These are phyloP conservation scores for Cucumis melo DNA, from an alignment of 306 rosid species.

Conservation along the genomic window DNA sequence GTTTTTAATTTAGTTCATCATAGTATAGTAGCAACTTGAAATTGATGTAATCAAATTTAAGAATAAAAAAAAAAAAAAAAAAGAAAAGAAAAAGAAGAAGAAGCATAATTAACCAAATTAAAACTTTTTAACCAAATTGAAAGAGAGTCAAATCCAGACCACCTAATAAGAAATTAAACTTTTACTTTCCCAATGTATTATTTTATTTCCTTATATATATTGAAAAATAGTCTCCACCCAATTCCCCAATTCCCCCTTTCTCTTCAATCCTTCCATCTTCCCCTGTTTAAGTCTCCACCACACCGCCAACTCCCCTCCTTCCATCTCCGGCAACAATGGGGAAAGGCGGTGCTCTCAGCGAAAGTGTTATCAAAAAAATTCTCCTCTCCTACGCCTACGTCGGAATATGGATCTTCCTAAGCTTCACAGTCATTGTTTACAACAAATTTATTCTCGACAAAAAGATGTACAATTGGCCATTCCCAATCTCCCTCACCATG, in stretches of 20 bases:
- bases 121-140: no score
- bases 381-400: conserved; percentile 51
- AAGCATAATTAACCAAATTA: no score
- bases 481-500: conserved; percentile 60
- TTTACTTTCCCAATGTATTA: not conserved
- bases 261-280: not conserved
- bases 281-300: not conserved
- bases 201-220: not conserved
- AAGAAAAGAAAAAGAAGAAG: no score
- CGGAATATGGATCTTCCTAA: conserved; percentile 54
- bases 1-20: no score
- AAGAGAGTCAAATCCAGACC: not conserved
- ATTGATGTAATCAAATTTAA: no score
- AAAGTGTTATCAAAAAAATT: conserved; percentile 48
- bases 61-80: no score
- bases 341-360: conserved; percentile 54
- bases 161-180: not conserved
- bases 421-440: conserved; percentile 59
- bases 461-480: conserved; percentile 65
- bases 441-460: conserved; percentile 70
- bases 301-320: not conserved
- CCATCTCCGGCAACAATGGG: conserved; percentile 27
- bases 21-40: no score
- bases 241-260: not conserved
- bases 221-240: not conserved